Evolutionary conservation across 306 rosid genomes (phyloP), one percentile per base, ranked within the genome.

Genomic region (Lathyrus sativus): DNA sequence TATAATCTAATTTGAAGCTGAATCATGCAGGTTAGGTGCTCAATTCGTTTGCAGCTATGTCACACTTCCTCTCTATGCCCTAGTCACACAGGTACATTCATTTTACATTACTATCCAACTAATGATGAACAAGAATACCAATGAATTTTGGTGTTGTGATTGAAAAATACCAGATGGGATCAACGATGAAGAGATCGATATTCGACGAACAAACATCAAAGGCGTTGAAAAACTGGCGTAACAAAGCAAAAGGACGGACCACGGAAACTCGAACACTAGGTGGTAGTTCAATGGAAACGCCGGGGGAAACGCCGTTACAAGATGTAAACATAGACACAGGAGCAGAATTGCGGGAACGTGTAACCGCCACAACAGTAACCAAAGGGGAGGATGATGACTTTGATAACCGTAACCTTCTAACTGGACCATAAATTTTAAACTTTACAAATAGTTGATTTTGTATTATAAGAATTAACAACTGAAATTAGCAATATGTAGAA

Each of bases 51-150:
- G 96, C 82, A 90, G 97, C 81, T 93, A 93, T 67, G 62, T 88
- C 28, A 93, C 99, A 43, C 99, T 93, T 65, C 99, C 99, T 7
- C 82, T 93, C 10, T 93, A 93, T 74, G 99, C 99, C 3, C 84
- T 93, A 3, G 99, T 93, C 14, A 90, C 97, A 11, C 96, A 89
- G 95, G 97, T 91, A 73, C 28, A 19, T 57, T 39, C 3, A 37
- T 61, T 38, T 60, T 60, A 57, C 9, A 9, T 28, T 28, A 28
- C 17, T 56, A 56, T 11, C 46, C 5, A 42, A 42, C 5, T 11
- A 11, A 3, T 12, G 14, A 10, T 19, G 2, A 9, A 53, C 2
- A 6, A 51, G 29, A 51, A 51, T 18, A 9, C 0, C 1, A 8
- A 39, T 19, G 11, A 53, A 53, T 13, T 7, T 35, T 49, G 17